Evolutionary conservation across 805 yeast genomes (phyloP), one percentile per base, ranked within the genome.

Genomic region (Ogataea saltuana): DNA sequence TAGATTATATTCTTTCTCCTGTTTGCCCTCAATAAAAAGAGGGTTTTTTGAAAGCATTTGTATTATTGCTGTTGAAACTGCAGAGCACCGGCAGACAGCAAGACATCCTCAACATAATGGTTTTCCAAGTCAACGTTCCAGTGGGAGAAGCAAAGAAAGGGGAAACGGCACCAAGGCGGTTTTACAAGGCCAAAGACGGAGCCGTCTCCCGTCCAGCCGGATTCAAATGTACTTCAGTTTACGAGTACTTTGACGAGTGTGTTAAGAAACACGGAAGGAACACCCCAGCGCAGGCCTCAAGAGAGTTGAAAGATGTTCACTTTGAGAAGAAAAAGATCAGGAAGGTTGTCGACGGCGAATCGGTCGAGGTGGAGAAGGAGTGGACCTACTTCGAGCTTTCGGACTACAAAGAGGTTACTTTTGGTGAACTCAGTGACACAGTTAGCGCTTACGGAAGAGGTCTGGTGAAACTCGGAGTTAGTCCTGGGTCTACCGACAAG

Each of bases 361-460:
- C 78, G 43, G 69, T 66, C 21, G 71, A 78, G 53, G 83, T 84
- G 38, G 88, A 85, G 59, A 93, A 93, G 70, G 82, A 82, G 41
- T 93, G 99, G 99, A 68, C 75, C 42, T 91, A 71, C 66, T 93
- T 77, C 63, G 97, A 93, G 68, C 69, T 84, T 59, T 75, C 88
- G 7, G 77, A 78, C 33, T 93, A 89, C 70, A 67, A 80, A 46
- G 84, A 74, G 65, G 73, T 81, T 42, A 74, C 83, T 6, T 89
- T 71, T 63, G 69, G 69, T 23, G 78, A 88, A 57, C 70, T 88
- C 41, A 65, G 67, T 42, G 60, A 66, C 32, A 60, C 72, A 18
- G 71, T 81, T 50, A 70, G 72, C 49, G 64, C 69, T 46, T 72
- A 78, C 48, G 93, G 95, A 50, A 76, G 81, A 45, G 99, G 97